phyloP scores from a whole-genome alignment of 768 basidiomycete genomes.

The Suillus fuscotomentosus region DNA sequence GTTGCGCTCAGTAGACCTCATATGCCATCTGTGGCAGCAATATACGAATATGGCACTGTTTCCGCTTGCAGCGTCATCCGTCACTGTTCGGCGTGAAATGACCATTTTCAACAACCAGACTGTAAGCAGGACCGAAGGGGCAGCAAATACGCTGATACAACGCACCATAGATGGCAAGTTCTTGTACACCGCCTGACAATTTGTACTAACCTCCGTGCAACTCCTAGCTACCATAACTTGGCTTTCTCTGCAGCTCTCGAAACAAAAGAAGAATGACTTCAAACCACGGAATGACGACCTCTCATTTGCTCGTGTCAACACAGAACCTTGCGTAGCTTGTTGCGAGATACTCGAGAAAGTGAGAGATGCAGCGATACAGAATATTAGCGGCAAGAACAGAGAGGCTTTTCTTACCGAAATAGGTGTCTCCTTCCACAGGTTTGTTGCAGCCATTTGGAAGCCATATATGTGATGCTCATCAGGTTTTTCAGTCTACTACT shows the following conservation, averaged over 20 bases:
- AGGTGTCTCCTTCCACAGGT: constrained; percentile 93
- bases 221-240: constrained; percentile 66
- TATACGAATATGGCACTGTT: constrained; percentile 90
- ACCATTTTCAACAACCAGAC: constrained; percentile 87
- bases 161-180: constrained; percentile 76
- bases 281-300: constrained; percentile 96
- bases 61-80: constrained; percentile 81
- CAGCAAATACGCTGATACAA: constrained; percentile 77
- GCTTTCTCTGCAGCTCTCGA: constrained; percentile 73
- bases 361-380: constrained; percentile 70
- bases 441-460: constrained; percentile 8
- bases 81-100: constrained; percentile 91
- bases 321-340: constrained; percentile 85
- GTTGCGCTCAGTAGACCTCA: constrained; percentile 74
- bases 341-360: constrained; percentile 86
- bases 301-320: constrained; percentile 92
- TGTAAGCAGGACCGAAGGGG: constrained; percentile 80
- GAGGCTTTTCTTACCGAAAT: constrained; percentile 93
- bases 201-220: not conserved
- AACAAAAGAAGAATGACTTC: constrained; percentile 96
- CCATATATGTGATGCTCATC: not conserved
- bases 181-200: not conserved
- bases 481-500: constrained; percentile 65
- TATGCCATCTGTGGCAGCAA: constrained; percentile 96
- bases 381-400: constrained; percentile 87